Conservation (phyloP, 2,329 filamentous ascomycete species). For the Thelonectria discophora region DNA sequence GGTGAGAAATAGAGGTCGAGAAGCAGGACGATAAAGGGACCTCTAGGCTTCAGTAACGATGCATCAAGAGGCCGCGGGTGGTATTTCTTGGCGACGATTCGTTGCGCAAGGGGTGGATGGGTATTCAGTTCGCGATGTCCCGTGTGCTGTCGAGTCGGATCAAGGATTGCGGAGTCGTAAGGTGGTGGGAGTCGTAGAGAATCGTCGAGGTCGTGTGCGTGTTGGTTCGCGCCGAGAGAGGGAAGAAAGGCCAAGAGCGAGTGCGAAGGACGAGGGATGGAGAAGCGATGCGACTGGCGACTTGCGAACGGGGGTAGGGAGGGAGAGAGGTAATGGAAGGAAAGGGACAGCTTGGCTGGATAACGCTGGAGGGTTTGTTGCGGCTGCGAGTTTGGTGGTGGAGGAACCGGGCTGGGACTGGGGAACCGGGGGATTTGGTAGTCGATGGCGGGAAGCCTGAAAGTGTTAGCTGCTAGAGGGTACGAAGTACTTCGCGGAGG, state of each 20-base stretch:
- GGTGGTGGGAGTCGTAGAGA: conserved; percentile 17
- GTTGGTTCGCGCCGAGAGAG: conserved; percentile 18
- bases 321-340: conserved; percentile 2
- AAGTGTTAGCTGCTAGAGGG: background rate
- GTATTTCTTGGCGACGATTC: conserved; percentile 9
- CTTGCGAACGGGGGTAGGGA: background rate
- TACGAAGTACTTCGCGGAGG: background rate
- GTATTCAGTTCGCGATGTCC: conserved; percentile 27
- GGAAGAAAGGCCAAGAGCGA: background rate
- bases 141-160: conserved; percentile 21
- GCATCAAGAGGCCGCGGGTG: conserved; percentile 33
- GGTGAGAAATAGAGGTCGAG: conserved; percentile 14
- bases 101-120: conserved; percentile 2
- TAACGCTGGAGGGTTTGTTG: conserved; percentile 14
- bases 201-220: conserved; percentile 19
- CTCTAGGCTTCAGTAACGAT: conserved; percentile 31
- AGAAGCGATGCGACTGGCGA: conserved; percentile 26
- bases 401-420: conserved; percentile 25
- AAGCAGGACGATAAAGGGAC: conserved; percentile 9
- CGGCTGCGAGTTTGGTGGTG: conserved; percentile 1
- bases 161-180: conserved; percentile 28
- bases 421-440: conserved; percentile 31
- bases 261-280: conserved; percentile 18
- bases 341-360: conserved; percentile 43
- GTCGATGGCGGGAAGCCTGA: conserved; percentile 18